Percentiles rank a stretch among this genome's conserved stretches.
These are phyloP conservation scores for Lophium mytilinum DNA, from an alignment of 495 filamentous ascomycete species.

Conservation along the genomic window DNA sequence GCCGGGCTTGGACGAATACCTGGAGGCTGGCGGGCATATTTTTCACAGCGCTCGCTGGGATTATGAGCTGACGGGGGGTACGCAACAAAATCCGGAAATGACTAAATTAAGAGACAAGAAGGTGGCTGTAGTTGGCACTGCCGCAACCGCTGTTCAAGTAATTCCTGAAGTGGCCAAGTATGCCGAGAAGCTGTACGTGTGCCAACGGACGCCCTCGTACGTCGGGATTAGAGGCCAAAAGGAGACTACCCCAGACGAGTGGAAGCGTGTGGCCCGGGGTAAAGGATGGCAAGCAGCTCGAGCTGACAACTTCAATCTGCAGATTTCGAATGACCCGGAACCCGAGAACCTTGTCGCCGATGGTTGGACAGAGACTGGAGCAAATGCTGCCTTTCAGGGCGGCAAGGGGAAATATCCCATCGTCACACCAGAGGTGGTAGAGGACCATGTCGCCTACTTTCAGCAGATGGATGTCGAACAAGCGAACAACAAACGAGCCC, in stretches of 20 bases:
- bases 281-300: background rate
- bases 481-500: background rate
- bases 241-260: background rate
- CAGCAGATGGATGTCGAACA: background rate
- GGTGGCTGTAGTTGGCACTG: background rate
- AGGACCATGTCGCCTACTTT: background rate
- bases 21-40: background rate
- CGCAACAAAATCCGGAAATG: background rate
- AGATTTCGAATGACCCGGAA: background rate
- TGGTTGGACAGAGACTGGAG: background rate
- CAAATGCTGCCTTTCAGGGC: background rate
- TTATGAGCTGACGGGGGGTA: background rate
- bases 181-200: background rate
- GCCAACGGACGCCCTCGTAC: background rate
- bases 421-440: background rate
- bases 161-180: background rate
- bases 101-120: background rate
- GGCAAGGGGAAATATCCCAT: background rate
- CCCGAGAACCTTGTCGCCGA: background rate
- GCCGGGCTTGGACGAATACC: too few species aligned
- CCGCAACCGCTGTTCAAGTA: background rate
- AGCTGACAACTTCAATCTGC: background rate
- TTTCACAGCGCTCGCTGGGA: background rate
- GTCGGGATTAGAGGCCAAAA: background rate
- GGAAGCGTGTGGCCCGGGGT: background rate